Percentiles rank a stretch among this genome's conserved stretches.
These are phyloP conservation scores for Geranomyces variabilis DNA, from an alignment of 192 early-diverging fungal genomes.

Conservation along the genomic window DNA sequence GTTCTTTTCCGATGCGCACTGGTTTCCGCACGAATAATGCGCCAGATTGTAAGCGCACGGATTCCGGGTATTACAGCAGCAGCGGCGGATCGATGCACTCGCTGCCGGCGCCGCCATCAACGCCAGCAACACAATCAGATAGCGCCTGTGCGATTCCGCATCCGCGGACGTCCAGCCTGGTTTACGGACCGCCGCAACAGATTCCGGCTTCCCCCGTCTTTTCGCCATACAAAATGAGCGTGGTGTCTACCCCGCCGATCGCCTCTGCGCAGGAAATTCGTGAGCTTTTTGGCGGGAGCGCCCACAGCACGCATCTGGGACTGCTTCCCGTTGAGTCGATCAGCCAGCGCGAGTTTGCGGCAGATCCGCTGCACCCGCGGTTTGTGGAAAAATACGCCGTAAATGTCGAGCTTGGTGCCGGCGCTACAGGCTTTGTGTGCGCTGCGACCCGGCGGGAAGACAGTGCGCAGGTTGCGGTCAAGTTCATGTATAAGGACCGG, in stretches of 20 bases:
- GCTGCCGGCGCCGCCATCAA: not conserved
- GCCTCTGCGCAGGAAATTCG: not conserved
- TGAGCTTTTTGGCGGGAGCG: not conserved
- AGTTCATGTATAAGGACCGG: conserved; percentile 52
- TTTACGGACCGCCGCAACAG: not conserved
- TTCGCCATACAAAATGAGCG: conserved; percentile 4
- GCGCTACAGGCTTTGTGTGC: conserved; percentile 74
- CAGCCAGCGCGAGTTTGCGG: conserved; percentile 26
- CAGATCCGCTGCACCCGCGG: conserved; percentile 19
- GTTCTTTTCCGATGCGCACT: not conserved
- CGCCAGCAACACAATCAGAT: not conserved
- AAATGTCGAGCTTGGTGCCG: conserved; percentile 59
- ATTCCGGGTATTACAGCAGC: conserved; percentile 22
- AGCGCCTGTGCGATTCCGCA: not conserved
- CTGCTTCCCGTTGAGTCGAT: not conserved
- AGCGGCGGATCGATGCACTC: conserved; percentile 9
- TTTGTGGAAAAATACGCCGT: conserved; percentile 42
- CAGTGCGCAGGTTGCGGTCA: conserved; percentile 56
- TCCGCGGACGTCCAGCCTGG: not conserved
- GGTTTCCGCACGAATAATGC: not conserved
- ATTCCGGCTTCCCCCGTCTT: not conserved
- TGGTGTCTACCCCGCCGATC: conserved; percentile 8
- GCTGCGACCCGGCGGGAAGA: conserved; percentile 57
- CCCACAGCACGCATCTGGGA: not conserved
- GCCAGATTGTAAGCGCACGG: conserved; percentile 18